Evolutionary conservation across 177 flowering plant genomes (phyloP), one percentile per base, ranked within the genome.

Genomic region (Vitis hybrid): DNA sequence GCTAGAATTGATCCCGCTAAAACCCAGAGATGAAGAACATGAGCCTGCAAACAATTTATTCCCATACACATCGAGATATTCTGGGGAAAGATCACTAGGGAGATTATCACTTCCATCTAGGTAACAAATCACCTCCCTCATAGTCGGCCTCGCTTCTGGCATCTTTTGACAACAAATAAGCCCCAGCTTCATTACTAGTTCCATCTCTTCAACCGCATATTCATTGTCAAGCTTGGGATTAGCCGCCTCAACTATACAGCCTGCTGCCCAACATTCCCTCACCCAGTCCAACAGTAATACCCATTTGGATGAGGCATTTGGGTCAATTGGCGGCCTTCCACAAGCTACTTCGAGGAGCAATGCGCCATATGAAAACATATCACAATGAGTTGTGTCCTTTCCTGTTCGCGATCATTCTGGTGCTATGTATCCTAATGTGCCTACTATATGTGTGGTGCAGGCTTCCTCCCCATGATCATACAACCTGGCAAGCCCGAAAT

Each of bases 401-500:
- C 88, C 10, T 35, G 76, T 76, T 2, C 84, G 80, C 13, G 83
- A 60, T 24, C 84, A 52, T 58, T 88, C 91, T 5, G 91, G 90
- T 21, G 91, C 89, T 3, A 88, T 73, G 65, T 88, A 88, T 27
- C 91, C 90, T 1, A 88, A 52, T 0, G 91, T 87, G 27, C 88
- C 88, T 1, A 82, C 88, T 0, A 87, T 67, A 2, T 67, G 69
- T 0, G 90, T 85, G 4, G 87, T 83, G 70, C 71, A 78, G 1
- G 81, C 72, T 21, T 56, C 15, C 10, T 69, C 51, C 0, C 82
- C 86, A 48, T 79, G 85, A 21, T 85, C 84, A 40, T 83, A 80
- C 2, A 85, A 58, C 69, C 84, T 75, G 0, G 92, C 89, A 3
- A 87, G 86, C 1, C 92, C 92, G 54, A 90, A 87, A 66, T 90